Base-by-base conservation (phyloP, 495 filamentous ascomycete species). In the Daldinia bambusicola region DNA sequence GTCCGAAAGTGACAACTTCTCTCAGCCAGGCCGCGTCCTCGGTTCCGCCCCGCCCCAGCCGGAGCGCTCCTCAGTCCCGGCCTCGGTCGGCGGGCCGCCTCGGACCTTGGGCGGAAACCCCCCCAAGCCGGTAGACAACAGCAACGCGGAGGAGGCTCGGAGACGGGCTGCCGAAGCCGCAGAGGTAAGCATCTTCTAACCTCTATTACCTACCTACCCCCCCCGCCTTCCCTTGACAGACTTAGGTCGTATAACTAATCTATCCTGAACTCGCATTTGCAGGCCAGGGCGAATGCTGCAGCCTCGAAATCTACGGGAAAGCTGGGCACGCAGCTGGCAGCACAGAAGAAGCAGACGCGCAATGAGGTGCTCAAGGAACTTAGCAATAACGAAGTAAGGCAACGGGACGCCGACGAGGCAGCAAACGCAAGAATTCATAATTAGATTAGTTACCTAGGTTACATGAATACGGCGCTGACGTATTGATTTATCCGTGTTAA, bases 111-210 rank as follows among this genome's bases (percentile, higher is more conserved):
- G 89, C 2, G 82, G 79, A 30, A 40, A 60, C 45, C 12, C 50
- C 14, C 50, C 64, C 26, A 63, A 45, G 14, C 18, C 70, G 51
- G 63, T 56, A 55, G 55, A 62, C 48, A 67, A 69, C n/a, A 65
- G 65, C 55, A 68, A 59, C 52, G 53, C 56, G 9, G 81, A 80
- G 31, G 87, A 90, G 55, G 88, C 86, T 38, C 81, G 84, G 70
- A 78, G 74, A 59, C 88, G 86, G 67, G 90, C 91, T 0, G 90
- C 89, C 0, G 82, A 85, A 50, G 91, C 91, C 20, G 91, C 90
- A 13, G 88, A 92, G 87, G 90, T 92, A 12, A 30, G 9, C n/a
- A 9, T 26, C 8, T 18, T 3, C 57, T 32, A 36, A 36, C 7
- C 9, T 16, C 32, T 7, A 5, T 36, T 36, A 13, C 32, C 3